Conservation (phyloP, 73 alveolate species). For the Blepharisma japonicum region DNA sequence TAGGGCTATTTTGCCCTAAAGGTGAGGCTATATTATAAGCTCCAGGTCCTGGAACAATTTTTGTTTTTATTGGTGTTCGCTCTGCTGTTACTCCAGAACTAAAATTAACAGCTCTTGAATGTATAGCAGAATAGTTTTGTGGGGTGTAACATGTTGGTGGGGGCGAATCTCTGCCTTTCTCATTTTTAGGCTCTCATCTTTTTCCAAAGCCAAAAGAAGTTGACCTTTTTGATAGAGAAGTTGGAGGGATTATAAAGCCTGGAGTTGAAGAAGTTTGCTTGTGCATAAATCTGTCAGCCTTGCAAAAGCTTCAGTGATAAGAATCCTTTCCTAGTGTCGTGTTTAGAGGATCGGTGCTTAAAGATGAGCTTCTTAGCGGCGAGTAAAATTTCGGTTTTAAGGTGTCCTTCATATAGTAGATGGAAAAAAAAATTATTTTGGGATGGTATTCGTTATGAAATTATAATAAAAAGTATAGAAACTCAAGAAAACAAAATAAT, state of each 20-base stretch:
- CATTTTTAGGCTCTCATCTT: not conserved
- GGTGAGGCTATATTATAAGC: not conserved
- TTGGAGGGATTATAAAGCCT: not conserved
- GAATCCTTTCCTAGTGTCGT: no score
- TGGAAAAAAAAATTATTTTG: no score
- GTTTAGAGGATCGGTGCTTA: no score
- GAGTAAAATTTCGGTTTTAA: no score
- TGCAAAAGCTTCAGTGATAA: not conserved
- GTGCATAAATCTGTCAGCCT: not conserved
- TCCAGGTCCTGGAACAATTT: constrained; percentile 19
- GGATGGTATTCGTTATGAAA: no score
- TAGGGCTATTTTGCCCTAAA: not conserved
- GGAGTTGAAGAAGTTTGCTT: not conserved
- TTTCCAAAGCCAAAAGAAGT: constrained; percentile 2
- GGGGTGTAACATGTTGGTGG: not conserved
- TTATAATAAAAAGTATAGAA: no score
- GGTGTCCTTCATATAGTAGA: no score
- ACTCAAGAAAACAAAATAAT: no score
- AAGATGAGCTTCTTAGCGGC: no score
- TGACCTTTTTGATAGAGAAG: constrained; percentile 3
- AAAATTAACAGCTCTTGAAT: no score
- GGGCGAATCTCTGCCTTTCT: constrained; percentile 17
- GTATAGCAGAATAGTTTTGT: not conserved
- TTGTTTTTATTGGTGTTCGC: no score
- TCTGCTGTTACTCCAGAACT: no score